Evolutionary conservation across 2,329 filamentous ascomycete genomes (phyloP).

Genomic region (Byssoonygena ceratinophila): DNA sequence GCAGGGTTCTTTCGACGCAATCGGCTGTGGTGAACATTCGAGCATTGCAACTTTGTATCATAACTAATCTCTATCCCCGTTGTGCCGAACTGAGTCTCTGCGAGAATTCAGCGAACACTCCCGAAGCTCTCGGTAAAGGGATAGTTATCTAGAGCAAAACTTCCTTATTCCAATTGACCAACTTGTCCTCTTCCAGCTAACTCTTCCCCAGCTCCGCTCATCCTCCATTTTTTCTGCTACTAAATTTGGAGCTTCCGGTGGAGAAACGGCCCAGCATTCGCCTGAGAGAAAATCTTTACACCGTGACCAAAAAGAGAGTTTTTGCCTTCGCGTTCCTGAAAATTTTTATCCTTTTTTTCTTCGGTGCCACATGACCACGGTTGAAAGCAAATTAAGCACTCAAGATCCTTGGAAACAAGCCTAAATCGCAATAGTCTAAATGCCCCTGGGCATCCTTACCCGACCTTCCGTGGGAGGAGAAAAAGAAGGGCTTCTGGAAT

Average conservation of each 20-base stretch:
- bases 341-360: not conserved
- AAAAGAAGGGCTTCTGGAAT: too few species aligned
- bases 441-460: too few species aligned
- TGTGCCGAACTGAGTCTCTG: not conserved
- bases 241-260: constrained; percentile 1
- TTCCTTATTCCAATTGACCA: not conserved
- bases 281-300: not conserved
- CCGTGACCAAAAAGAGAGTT: not conserved
- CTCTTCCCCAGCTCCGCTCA: not conserved
- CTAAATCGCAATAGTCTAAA: not conserved
- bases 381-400: not conserved
- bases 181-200: not conserved
- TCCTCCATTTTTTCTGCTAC: not conserved
- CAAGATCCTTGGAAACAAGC: not conserved
- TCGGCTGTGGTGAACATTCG: not conserved
- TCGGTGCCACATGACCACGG: constrained; percentile 8
- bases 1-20: too few species aligned
- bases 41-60: not conserved
- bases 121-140: not conserved
- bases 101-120: not conserved
- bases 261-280: not conserved
- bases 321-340: not conserved
- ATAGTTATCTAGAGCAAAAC: too few species aligned
- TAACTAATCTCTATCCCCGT: not conserved
- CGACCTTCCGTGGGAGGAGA: too few species aligned